These are phyloP conservation scores for Penicillium hordei DNA, from an alignment of 2,329 filamentous ascomycete species.

Conservation along the genomic window DNA sequence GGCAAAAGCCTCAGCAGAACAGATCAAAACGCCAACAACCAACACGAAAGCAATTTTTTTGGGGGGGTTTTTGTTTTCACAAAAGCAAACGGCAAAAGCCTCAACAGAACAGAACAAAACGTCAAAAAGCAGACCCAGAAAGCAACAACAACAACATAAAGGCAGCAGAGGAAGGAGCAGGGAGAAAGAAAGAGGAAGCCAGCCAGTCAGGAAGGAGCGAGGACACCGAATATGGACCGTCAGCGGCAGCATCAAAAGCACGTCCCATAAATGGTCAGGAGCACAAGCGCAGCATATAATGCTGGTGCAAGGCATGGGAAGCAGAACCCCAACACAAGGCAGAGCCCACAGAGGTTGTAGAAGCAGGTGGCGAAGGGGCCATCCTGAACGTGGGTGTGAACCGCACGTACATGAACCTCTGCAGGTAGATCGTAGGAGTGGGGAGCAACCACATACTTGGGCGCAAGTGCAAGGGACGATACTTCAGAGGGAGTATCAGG, in stretches of 20 bases:
- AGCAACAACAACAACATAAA: neutral
- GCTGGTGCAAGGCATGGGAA: neutral
- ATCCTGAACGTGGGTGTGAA: neutral
- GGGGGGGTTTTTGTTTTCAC: neutral
- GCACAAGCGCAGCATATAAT: neutral
- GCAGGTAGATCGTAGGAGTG: neutral
- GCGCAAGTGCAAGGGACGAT: neutral
- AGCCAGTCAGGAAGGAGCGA: neutral
- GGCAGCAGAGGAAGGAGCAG: too few relatives aligned
- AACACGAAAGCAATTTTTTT: neutral
- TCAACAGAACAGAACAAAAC: neutral
- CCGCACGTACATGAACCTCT: neutral
- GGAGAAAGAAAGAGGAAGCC: neutral
- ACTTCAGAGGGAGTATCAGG: neutral
- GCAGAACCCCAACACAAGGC: neutral
- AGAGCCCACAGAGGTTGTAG: neutral
- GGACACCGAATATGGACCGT: neutral
- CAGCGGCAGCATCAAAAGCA: neutral
- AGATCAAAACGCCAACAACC: neutral
- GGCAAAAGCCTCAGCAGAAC: neutral
- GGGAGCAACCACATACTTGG: neutral
- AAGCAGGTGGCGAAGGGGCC: neutral
- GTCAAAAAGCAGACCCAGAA: neutral
- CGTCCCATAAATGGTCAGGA: neutral
- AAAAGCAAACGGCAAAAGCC: slow-evolving; percentile 7